A percentile compares a stretch with the other conserved stretches of the same genome.
Conservation (phyloP, 371 early-diverging fungal species). For the Syncephalastrum racemosum region DNA sequence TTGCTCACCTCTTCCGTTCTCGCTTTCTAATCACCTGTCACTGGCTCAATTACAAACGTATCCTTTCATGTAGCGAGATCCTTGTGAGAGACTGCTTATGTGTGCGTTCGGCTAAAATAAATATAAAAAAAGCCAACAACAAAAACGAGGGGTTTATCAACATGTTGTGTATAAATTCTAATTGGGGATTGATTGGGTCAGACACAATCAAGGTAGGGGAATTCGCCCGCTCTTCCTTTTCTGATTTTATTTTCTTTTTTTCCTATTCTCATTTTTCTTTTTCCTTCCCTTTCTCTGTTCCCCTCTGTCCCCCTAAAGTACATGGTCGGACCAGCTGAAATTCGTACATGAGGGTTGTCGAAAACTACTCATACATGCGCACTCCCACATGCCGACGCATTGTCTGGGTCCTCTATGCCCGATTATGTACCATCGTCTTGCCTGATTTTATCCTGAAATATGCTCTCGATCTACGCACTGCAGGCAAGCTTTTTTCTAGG, state of each 20-base stretch:
- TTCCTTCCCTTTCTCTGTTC: slow-evolving; percentile 8
- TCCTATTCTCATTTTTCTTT: background rate
- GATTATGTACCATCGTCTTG: slow-evolving; percentile 25
- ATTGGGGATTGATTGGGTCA: too few relatives aligned
- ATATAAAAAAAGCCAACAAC: background rate
- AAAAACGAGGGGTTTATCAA: slow-evolving; percentile 1
- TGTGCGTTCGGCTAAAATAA: background rate
- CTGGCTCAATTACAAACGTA: too few relatives aligned
- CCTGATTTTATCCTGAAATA: slow-evolving; percentile 30
- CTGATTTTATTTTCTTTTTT: background rate
- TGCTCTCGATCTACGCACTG: slow-evolving; percentile 31
- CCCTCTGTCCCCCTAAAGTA: slow-evolving; percentile 6
- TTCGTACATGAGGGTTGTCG: slow-evolving; percentile 17
- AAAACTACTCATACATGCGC: slow-evolving; percentile 21
- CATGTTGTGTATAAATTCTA: background rate
- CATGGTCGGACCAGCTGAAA: slow-evolving; percentile 5
- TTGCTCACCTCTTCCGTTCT: too few relatives aligned
- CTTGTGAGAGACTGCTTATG: too few relatives aligned
- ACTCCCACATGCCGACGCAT: slow-evolving; percentile 24
- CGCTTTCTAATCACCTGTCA: too few relatives aligned
- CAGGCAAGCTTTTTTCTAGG: slow-evolving; percentile 20
- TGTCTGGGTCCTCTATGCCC: slow-evolving; percentile 26
- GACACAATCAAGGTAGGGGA: too few relatives aligned
- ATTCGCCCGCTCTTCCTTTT: background rate
- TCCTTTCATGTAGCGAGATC: too few relatives aligned